Evolutionary conservation across 2,329 filamentous ascomycete genomes (phyloP).

Genomic region (Neonectria ditissima): DNA sequence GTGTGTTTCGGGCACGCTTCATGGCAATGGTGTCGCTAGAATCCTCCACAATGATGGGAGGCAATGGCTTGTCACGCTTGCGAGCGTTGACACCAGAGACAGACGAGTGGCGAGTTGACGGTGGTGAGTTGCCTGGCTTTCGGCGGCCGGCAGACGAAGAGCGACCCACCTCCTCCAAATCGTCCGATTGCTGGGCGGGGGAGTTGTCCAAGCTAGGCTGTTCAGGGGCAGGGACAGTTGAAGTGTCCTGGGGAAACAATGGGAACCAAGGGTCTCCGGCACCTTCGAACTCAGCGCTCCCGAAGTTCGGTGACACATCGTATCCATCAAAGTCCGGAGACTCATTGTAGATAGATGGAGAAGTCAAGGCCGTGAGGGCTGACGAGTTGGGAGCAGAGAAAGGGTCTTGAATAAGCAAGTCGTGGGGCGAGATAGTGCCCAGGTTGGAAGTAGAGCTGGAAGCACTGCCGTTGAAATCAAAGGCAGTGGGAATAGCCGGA

Average conservation of each 20-base stretch:
- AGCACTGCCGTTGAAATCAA: conserved; percentile 62
- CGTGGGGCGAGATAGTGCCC: conserved; percentile 85
- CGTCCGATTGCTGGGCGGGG: conserved; percentile 59
- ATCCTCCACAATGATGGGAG: conserved; percentile 82
- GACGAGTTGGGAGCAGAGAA: conserved; percentile 85
- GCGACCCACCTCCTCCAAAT: conserved; percentile 60
- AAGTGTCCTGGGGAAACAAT: conserved; percentile 72
- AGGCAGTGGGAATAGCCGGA: conserved; percentile 61
- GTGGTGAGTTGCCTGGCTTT: conserved; percentile 61
- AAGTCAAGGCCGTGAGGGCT: conserved; percentile 85
- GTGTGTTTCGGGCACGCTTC: conserved; percentile 94
- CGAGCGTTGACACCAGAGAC: conserved; percentile 78
- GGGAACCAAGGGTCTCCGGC: conserved; percentile 75
- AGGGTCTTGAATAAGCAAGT: conserved; percentile 77
- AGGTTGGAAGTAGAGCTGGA: conserved; percentile 66
- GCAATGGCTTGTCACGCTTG: conserved; percentile 83
- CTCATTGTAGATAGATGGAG: conserved; percentile 81
- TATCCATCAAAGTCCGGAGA: conserved; percentile 82
- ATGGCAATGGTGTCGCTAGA: conserved; percentile 79
- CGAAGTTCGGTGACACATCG: conserved; percentile 83
- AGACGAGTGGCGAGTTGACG: conserved; percentile 71
- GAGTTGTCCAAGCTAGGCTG: conserved; percentile 53
- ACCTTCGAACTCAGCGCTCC: conserved; percentile 65
- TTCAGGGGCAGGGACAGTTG: conserved; percentile 38
- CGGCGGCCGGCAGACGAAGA: conserved; percentile 54